These are phyloP conservation scores for Tulasnella sp. DNA, from an alignment of 768 basidiomycete species.

Conservation along the genomic window DNA sequence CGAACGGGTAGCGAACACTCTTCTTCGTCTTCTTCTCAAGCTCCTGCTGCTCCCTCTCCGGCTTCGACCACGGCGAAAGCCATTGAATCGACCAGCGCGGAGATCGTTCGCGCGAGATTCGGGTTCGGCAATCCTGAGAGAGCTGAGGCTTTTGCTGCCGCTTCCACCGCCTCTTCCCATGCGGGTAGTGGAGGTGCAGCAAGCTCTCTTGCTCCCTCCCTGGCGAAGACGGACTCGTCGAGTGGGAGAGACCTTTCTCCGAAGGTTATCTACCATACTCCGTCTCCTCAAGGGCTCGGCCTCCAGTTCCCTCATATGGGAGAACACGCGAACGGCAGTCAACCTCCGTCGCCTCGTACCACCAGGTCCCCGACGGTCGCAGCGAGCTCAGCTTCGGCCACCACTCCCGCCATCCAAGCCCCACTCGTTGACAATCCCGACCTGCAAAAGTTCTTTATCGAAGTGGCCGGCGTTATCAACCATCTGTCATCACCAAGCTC, in stretches of 20 bases:
- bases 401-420: constrained; percentile 6
- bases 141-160: constrained; percentile 10
- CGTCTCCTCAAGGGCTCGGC: constrained; percentile 4
- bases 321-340: not conserved
- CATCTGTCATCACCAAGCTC: not conserved
- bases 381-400: not conserved
- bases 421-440: constrained; percentile 20
- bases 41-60: not conserved
- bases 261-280: not conserved
- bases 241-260: not conserved
- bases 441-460: constrained; percentile 27
- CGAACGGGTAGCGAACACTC: not conserved
- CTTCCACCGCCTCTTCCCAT: not conserved
- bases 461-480: constrained; percentile 23
- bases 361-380: not conserved
- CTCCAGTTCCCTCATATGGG: not conserved
- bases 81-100: constrained; percentile 15
- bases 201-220: not conserved
- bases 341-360: not conserved
- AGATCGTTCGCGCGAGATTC: constrained; percentile 25
- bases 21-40: not conserved
- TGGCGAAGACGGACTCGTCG: not conserved
- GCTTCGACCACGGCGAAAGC: not conserved
- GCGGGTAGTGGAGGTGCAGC: not conserved
- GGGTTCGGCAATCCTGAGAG: constrained; percentile 22